Base-by-base conservation (phyloP, 1,284 basidiomycete genomes). In the Gymnopus androsaceus region DNA sequence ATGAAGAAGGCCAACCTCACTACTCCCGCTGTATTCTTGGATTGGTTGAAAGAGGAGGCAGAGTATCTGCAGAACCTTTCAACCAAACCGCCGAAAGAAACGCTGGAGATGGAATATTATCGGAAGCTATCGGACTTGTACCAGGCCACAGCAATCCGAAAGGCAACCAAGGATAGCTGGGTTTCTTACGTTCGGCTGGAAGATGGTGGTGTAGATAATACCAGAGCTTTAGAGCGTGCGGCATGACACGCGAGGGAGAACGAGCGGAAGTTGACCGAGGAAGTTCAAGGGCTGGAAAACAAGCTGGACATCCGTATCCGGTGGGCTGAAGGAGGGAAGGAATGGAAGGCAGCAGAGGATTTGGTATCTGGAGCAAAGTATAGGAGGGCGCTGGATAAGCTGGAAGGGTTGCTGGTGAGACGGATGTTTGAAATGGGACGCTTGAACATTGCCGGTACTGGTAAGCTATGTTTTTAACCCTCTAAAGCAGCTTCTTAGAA, bases 71-170 rank as follows among this genome's bases (percentile, higher is more conserved):
- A 55, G 14, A 50, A 51, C 11, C 55, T 67, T 0, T 54, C 46
- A 8, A 61, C 57, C 47, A 63, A 66, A 56, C 68, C 67, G 0
- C 9, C 59, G 8, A 37, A 63, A 34, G 66, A 70, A 44, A 69
- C 66, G 0, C 45, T 64, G 14, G 41, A 67, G 37, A 71, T 68
- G 66, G 64, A 67, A 30, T 69, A 70, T 40, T 64, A 61, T 47
- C 55, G 64, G 42, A 61, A 61, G 12, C 19, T 30, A 8, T 28
- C 17, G 23, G 25, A 12, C 33, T 34, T 27, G 3, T 42, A n/a
- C n/a, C n/a, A n/a, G n/a, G n/a, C n/a, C n/a, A n/a, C n/a, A n/a
- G n/a, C n/a, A n/a, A n/a, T n/a, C 5, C 28, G n/a, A 30, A 33
- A 33, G 40, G 8, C 17, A n/a, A n/a, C n/a, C 9, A 30, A 34